Percentiles rank a stretch among this genome's conserved stretches.
phyloP scores from a whole-genome alignment of 208 protist species.

The Trypanosoma scelopori region DNA sequence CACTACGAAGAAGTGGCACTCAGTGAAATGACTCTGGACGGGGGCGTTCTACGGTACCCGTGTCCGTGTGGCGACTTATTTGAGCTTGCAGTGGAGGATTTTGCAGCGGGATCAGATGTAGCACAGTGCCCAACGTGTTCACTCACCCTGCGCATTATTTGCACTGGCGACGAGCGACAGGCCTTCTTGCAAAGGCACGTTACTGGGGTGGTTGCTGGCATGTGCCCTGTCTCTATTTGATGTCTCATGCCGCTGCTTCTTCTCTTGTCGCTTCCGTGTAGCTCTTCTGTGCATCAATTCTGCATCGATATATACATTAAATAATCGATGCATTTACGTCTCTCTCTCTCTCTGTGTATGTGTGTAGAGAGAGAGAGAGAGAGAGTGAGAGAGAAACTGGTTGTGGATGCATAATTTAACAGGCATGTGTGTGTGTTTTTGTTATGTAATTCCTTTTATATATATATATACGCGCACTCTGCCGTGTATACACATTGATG shows the following conservation, averaged over 20 bases:
- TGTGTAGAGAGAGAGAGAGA: no score
- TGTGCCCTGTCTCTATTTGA: conserved; percentile 31
- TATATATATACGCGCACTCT: no score
- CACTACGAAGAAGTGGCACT: conserved; percentile 91
- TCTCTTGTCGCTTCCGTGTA: no score
- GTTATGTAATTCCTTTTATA: no score
- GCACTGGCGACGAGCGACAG: conserved; percentile 49
- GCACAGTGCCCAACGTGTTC: conserved; percentile 91
- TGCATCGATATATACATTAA: neutral
- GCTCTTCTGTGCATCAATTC: neutral
- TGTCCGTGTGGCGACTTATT: conserved; percentile 93
- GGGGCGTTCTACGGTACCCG: conserved; percentile 72
- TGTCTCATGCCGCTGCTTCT: no score
- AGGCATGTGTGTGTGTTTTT: no score
- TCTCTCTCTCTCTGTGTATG: neutral
- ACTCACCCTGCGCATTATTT: conserved; percentile 83
- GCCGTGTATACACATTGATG: no score
- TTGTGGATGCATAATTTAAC: no score
- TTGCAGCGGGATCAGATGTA: conserved; percentile 65
- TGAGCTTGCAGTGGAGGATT: conserved; percentile 76
- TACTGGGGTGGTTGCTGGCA: neutral
- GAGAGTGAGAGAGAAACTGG: no score
- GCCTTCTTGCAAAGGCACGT: conserved; percentile 35
- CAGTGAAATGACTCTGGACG: conserved; percentile 79
- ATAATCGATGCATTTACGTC: neutral